These are phyloP conservation scores for Fabrea salina DNA, from an alignment of 169 alveolate genomes.

Conservation along the genomic window DNA sequence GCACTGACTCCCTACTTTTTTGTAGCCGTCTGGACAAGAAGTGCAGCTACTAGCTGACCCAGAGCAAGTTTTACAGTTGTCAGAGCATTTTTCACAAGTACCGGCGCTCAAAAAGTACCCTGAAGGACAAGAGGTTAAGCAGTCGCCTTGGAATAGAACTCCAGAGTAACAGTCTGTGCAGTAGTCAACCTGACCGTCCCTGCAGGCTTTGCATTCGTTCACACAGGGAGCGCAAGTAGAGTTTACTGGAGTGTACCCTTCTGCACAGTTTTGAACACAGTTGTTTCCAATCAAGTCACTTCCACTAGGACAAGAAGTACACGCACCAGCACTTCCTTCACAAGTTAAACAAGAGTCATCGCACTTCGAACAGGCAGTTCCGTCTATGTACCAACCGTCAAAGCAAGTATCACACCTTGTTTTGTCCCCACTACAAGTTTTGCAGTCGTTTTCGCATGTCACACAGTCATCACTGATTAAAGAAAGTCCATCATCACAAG, in stretches of 20 bases:
- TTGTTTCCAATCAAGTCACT: neutral
- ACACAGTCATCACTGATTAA: neutral
- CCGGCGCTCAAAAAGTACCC: neutral
- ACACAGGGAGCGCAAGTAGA: neutral
- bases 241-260: neutral
- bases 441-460: slow-evolving; percentile 7
- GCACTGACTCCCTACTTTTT: neutral
- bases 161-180: slow-evolving; percentile 9
- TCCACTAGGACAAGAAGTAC: slow-evolving; percentile 7
- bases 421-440: neutral
- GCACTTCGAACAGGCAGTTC: neutral
- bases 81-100: neutral
- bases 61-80: neutral
- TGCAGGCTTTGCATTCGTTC: neutral
- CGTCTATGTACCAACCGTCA: slow-evolving; percentile 1
- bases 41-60: slow-evolving; percentile 1
- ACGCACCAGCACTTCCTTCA: neutral
- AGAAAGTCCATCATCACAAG: neutral
- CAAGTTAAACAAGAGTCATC: slow-evolving; percentile 1
- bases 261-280: neutral
- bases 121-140: neutral
- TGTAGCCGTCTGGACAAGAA: slow-evolving; percentile 15
- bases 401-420: neutral
- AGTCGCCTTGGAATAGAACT: neutral
- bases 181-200: neutral